Conservation (phyloP, 768 basidiomycete species). For the Suillus ampliporus region DNA sequence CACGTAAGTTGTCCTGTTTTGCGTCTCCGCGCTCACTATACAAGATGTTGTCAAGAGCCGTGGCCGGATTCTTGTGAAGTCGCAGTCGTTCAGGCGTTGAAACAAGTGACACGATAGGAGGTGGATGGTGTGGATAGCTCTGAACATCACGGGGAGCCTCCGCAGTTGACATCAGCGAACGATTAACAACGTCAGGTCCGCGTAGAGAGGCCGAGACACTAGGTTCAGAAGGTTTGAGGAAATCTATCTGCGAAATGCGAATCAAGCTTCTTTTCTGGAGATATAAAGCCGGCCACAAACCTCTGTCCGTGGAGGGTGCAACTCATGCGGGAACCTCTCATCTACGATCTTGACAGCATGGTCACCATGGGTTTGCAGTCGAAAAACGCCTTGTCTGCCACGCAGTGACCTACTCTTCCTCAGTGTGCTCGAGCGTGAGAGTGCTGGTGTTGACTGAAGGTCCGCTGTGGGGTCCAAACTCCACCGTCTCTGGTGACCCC, state of each 20-base stretch:
- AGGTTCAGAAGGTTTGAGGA: neutral
- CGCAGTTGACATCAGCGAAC: neutral
- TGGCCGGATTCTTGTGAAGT: neutral
- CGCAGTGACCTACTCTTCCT: constrained; percentile 40
- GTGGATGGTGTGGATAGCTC: neutral
- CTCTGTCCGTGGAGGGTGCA: neutral
- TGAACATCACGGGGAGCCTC: neutral
- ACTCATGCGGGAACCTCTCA: neutral
- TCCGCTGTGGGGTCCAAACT: constrained; percentile 23
- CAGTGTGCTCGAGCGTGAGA: constrained; percentile 13
- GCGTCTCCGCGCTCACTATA: too few species aligned
- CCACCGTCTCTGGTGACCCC: constrained; percentile 17
- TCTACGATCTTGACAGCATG: too few species aligned
- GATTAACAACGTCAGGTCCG: neutral
- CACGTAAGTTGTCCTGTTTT: neutral
- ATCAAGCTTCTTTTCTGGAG: constrained; percentile 5
- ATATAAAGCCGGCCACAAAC: neutral
- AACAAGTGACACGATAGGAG: neutral
- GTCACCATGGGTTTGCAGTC: neutral
- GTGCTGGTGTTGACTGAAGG: constrained; percentile 2
- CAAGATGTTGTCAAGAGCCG: neutral
- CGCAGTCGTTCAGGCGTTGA: neutral
- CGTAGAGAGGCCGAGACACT: too few species aligned
- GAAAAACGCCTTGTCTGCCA: neutral
- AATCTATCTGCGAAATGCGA: constrained; percentile 13